Percentiles rank a stretch among this genome's conserved stretches.
These are phyloP conservation scores for Aspergillus diversus DNA, from an alignment of 495 filamentous ascomycete species.

Conservation along the genomic window DNA sequence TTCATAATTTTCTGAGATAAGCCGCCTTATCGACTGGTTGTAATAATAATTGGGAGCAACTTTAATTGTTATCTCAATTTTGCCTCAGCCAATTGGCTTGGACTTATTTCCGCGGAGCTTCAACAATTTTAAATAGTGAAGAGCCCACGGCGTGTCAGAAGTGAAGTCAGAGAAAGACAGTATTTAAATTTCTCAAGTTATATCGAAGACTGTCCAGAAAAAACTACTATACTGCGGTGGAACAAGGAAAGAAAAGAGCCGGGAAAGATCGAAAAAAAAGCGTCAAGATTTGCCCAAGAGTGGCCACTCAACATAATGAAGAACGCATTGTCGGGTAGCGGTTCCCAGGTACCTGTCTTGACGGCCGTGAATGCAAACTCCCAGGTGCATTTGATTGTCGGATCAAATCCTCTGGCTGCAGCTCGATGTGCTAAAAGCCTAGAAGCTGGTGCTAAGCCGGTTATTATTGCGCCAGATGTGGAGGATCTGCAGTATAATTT, in stretches of 20 bases:
- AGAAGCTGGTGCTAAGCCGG: slow-evolving; percentile 82
- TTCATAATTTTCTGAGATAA: slow-evolving; percentile 24
- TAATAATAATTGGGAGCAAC: slow-evolving; percentile 13
- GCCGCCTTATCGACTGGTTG: slow-evolving; percentile 21
- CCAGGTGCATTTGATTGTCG: slow-evolving; percentile 85
- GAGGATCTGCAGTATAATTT: slow-evolving; percentile 71
- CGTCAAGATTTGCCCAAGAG: slow-evolving; percentile 4
- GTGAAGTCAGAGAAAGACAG: neutral
- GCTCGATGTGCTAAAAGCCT: slow-evolving; percentile 79
- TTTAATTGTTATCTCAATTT: slow-evolving; percentile 26
- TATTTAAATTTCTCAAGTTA: neutral
- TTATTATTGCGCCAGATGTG: slow-evolving; percentile 74
- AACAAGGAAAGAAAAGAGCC: neutral
- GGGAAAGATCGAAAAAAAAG: neutral
- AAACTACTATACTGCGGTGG: neutral
- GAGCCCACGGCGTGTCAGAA: slow-evolving; percentile 1
- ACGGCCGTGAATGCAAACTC: slow-evolving; percentile 73
- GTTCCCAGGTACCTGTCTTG: slow-evolving; percentile 58
- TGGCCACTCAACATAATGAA: slow-evolving; percentile 38
- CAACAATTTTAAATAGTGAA: neutral
- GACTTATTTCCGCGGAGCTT: slow-evolving; percentile 26
- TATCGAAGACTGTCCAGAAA: neutral
- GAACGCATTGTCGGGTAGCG: slow-evolving; percentile 32
- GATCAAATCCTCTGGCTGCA: slow-evolving; percentile 83
- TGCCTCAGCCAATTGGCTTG: slow-evolving; percentile 21